Evolutionary conservation across 345 rosid species (phyloP), one percentile per base, ranked within the genome.

Genomic region (Camelina hispida): DNA sequence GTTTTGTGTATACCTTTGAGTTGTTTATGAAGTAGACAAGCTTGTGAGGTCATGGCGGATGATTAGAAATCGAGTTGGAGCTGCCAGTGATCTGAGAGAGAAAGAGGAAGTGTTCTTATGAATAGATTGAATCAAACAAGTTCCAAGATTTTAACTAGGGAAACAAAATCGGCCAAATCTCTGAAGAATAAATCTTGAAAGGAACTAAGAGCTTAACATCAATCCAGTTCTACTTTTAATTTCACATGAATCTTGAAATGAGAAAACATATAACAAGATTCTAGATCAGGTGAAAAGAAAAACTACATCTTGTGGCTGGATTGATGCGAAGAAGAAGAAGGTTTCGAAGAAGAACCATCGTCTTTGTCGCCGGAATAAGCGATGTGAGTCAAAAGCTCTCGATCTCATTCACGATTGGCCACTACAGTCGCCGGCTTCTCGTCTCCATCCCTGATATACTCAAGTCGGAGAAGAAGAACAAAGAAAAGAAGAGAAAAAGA

Each of bases 361-460:
- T 68, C 76, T 16, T 66, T 78, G 0, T 50, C 81, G 20, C 76
- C 77, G 72, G 89, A 64, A 71, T 86, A 84, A 56, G 88, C 87
- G 67, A 89, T 91, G 43, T 87, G 91, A 51, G 91, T 88, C 51
- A 93, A 86, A 74, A 91, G 90, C 84, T 93, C 98, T 20, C 91
- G 97, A 84, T 93, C 97, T 84, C 91, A 78, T 87, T 60, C 93
- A 75, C 77, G 76, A 74, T 76, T 79, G 6, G 84, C 83, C 88
- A 86, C 86, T 62, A 79, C 87, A 77, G 84, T 88, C 75, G 85
- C 55, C 66, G 90, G 81, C 81, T 93, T 93, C 78, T 92, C 97
- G 80, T 92, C 96, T 69, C 97, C 96, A 90, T 90, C 11, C 20
- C 58, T 13, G 17, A 59, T 48, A 1, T 20, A 63, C 17, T 3